Evolutionary conservation across 2,329 filamentous ascomycete genomes (phyloP).

Genomic region (Cladophialophora psammophila): DNA sequence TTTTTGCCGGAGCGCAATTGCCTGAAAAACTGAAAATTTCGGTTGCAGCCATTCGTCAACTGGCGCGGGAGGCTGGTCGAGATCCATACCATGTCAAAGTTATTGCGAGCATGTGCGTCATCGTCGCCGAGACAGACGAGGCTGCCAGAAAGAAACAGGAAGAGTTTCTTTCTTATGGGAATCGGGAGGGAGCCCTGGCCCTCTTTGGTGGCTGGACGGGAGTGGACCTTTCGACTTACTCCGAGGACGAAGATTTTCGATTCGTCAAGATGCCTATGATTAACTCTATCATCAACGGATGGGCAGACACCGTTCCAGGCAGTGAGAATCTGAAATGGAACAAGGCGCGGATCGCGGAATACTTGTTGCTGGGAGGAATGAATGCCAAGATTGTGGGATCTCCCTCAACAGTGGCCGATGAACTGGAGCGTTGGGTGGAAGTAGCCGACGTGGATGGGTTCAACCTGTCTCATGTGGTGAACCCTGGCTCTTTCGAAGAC

Average conservation of each 20-base stretch:
- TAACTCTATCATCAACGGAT: slow-evolving; percentile 51
- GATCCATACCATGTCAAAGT: slow-evolving; percentile 66
- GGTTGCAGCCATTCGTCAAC: slow-evolving; percentile 59
- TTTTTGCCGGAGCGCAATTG: slow-evolving; percentile 65
- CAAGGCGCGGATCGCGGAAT: slow-evolving; percentile 56
- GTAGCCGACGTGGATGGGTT: slow-evolving; percentile 78
- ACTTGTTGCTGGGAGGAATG: slow-evolving; percentile 57
- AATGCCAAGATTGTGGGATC: slow-evolving; percentile 63
- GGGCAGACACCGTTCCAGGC: slow-evolving; percentile 45
- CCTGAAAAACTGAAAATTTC: slow-evolving; percentile 64
- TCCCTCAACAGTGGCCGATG: slow-evolving; percentile 69
- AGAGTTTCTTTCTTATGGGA: slow-evolving; percentile 61
- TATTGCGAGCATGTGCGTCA: slow-evolving; percentile 59
- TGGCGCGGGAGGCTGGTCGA: slow-evolving; percentile 61
- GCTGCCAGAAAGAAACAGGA: slow-evolving; percentile 62
- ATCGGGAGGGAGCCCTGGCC: slow-evolving; percentile 62
- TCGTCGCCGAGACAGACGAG: slow-evolving; percentile 59
- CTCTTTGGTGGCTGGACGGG: slow-evolving; percentile 67
- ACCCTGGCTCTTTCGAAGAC: slow-evolving; percentile 61
- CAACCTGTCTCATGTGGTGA: slow-evolving; percentile 63
- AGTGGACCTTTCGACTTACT: slow-evolving; percentile 64
- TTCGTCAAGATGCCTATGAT: slow-evolving; percentile 60
- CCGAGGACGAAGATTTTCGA: slow-evolving; percentile 67
- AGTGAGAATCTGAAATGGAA: slow-evolving; percentile 44
- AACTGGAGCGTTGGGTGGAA: slow-evolving; percentile 70